Base-by-base conservation (phyloP, 2,329 filamentous ascomycete species). In the Fusarium sterilihyphosum region DNA sequence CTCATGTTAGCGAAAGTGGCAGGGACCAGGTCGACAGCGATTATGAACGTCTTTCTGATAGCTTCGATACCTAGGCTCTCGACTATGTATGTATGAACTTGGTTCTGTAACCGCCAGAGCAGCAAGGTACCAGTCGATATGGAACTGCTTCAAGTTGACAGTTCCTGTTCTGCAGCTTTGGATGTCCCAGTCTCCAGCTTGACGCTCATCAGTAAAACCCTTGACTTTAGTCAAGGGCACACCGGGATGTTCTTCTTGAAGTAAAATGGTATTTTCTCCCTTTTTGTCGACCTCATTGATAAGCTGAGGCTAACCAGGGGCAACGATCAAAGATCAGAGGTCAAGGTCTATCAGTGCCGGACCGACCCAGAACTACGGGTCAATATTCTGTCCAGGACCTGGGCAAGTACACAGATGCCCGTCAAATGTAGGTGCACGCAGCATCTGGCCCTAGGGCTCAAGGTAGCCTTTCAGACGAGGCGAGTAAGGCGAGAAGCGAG, bases 1-100 rank as follows among this genome's bases (percentile, higher is more conserved):
- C 76, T 75, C 74, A 61, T 66, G 60, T 73, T 74, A 74, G 73
- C 69, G 73, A 74, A 73, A 75, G 72, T 70, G 63, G 70, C 74
- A 78, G 67, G 76, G 76, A 67, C 73, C 69, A 58, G 72, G 67
- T 60, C 49, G 61, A 63, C 63, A 65, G 44, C 38, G 64, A 69
- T 70, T 75, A 44, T 50, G 70, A 66, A 70, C 54, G 41, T 57
- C 54, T 56, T 54, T 64, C 67, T 62, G 50, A 66, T 58, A 56
- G 57, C 63, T 41, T 46, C 44, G 67, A 49, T 52, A 61, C 22
- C 31, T 46, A 69, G 57, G 38, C 58, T 54, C 66, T 38, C 40
- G 38, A 59, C 50, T 53, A 24, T 24, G 46, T 49, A 31, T 29
- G 22, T 24, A 31, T 49, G 47, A 24, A 43, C 22, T 62, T 50